A percentile compares a stretch with the other conserved stretches of the same genome.
These are phyloP conservation scores for Bipolaris cookei DNA, from an alignment of 2,329 filamentous ascomycete species.

Conservation along the genomic window DNA sequence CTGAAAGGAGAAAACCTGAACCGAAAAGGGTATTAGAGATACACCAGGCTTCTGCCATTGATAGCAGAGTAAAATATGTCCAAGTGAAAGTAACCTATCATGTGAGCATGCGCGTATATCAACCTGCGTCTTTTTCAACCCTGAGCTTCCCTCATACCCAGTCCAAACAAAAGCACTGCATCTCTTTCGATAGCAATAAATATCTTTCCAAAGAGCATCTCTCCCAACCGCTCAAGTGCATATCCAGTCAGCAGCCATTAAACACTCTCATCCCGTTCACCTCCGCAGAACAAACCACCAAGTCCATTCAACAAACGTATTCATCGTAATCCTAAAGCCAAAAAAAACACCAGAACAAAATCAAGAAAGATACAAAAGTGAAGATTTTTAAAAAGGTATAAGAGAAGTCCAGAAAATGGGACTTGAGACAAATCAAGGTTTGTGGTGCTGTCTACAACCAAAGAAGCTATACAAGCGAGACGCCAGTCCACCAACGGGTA, in stretches of 20 bases:
- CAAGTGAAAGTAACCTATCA: not conserved
- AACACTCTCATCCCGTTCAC: not conserved
- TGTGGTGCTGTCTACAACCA: conserved; percentile 4
- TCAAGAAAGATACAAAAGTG: not conserved
- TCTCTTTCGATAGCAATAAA: too few relatives aligned
- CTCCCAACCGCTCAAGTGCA: not conserved
- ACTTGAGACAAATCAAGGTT: not conserved
- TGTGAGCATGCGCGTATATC: not conserved
- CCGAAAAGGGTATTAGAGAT: not conserved
- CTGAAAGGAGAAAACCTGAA: too few relatives aligned
- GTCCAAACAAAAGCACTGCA: not conserved
- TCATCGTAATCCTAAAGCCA: too few relatives aligned
- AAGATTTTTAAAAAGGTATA: too few relatives aligned
- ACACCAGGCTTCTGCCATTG: not conserved
- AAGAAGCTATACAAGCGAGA: conserved; percentile 6
- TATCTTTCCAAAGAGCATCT: too few relatives aligned
- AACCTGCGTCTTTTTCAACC: not conserved
- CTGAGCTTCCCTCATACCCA: not conserved
- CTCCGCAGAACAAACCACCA: not conserved
- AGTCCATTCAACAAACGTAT: not conserved
- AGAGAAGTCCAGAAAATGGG: too few relatives aligned
- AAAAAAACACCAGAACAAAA: not conserved
- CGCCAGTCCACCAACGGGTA: conserved; percentile 1
- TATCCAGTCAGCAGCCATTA: not conserved
- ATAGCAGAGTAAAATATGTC: not conserved